Evolutionary conservation across 306 rosid species (phyloP), one percentile per base, ranked within the genome.

Genomic region (Cucumis cinereus): DNA sequence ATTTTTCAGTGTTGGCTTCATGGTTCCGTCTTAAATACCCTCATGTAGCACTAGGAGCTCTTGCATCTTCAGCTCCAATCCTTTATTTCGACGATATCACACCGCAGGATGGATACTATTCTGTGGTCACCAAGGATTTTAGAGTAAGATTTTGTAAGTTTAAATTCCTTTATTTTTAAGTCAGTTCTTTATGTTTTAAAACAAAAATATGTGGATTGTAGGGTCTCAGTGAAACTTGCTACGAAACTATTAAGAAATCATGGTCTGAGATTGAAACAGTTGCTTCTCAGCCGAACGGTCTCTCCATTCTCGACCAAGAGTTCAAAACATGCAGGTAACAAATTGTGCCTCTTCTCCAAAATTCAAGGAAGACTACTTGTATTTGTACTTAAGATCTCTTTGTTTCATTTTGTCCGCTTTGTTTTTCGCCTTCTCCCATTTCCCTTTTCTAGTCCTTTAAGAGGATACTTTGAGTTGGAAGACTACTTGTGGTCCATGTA

Each of bases 1-100:
- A 15, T 82, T 75, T 75, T 13, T 23, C 82, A 92, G 97, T 92
- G 97, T 83, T 92, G 76, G 93, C 96, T 55, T 71, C 97, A 35
- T 90, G 97, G 97, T 92, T 92, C 78, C 87, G 97, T 72, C 86
- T 92, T 33, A 92, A 92, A 78, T 92, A 92, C 82, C 96, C 97
- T 9, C 96, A 92, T 55, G 11, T 92, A 4, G 81, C 96, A 19
- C 79, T 90, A 10, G 97, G 92, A 74, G 96, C 97, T 53, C 60
- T 92, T 8, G 97, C 97, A 9, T 92, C 97, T 14, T 92, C 96
- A 9, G 93, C 97, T 63, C 97, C 97, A 63, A 80, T 92, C 11
- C 96, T 90, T 55, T 88, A 88, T 77, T 90, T 90, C 8, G 89
- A 92, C 13, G 38, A 82, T 50, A 84, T 90, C 30, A 79, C 87